Conservation (phyloP, 345 rosid species). For the Kernera saxatilis region DNA sequence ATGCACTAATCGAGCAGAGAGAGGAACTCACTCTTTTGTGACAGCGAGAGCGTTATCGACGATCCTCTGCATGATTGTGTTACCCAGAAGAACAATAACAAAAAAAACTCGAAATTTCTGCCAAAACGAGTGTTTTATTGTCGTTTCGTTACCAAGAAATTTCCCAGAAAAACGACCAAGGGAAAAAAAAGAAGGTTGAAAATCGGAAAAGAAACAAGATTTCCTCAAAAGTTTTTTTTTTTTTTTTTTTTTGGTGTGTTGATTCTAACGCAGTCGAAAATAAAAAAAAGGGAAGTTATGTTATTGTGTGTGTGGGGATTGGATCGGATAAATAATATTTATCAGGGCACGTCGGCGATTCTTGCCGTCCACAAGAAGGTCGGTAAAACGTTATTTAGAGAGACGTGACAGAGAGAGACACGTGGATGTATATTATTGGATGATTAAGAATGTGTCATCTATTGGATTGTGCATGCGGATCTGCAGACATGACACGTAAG, state of each 20-base stretch:
- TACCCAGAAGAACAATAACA: not conserved
- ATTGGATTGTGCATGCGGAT: slow-evolving; percentile 22
- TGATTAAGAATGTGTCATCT: slow-evolving; percentile 17
- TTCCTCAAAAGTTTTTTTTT: no score
- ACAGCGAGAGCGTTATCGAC: slow-evolving; percentile 83
- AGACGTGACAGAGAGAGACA: slow-evolving; percentile 11
- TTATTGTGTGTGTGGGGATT: not conserved
- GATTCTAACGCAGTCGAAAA: not conserved
- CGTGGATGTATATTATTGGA: not conserved
- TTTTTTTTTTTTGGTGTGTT: no score
- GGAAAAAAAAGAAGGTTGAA: not conserved
- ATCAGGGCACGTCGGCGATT: slow-evolving; percentile 29
- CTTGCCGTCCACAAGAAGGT: slow-evolving; percentile 32
- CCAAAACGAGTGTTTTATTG: no score
- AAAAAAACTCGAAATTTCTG: not conserved
- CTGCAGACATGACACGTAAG: slow-evolving; percentile 28
- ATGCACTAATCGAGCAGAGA: slow-evolving; percentile 8
- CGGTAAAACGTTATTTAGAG: slow-evolving; percentile 10
- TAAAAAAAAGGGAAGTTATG: not conserved
- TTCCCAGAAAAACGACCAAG: not conserved
- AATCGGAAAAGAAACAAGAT: not conserved
- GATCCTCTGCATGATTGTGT: slow-evolving; percentile 55
- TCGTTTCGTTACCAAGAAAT: not conserved
- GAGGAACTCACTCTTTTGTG: slow-evolving; percentile 66
- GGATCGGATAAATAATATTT: slow-evolving; percentile 1